Percentiles rank a stretch among this genome's conserved stretches.
Conservation (phyloP, 1,284 basidiomycete species). For the Fomitopsis palustris region DNA sequence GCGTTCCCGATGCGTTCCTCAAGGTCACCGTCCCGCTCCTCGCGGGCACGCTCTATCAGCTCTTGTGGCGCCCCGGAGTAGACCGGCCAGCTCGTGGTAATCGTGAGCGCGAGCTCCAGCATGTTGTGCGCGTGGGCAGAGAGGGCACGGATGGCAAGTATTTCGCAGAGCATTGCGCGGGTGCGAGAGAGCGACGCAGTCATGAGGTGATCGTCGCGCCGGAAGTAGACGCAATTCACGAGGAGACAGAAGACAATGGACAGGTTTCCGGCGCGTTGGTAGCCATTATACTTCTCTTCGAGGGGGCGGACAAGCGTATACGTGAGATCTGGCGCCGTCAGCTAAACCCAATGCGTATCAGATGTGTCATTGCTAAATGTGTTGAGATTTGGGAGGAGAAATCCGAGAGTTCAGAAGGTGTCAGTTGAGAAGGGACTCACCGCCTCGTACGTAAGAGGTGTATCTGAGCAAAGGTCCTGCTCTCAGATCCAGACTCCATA, state of each 20-base stretch:
- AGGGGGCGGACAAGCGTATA: slow-evolving; percentile 81
- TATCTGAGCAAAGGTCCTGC: slow-evolving; percentile 44
- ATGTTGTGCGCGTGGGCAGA: slow-evolving; percentile 75
- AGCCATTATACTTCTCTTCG: slow-evolving; percentile 64
- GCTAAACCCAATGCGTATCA: slow-evolving; percentile 35
- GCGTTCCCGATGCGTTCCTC: slow-evolving; percentile 85
- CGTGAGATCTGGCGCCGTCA: slow-evolving; percentile 79
- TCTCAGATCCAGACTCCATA: not conserved
- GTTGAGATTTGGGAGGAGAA: not conserved
- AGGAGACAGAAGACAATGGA: slow-evolving; percentile 86
- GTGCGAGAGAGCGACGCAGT: slow-evolving; percentile 69
- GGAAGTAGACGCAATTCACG: slow-evolving; percentile 85
- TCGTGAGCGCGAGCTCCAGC: slow-evolving; percentile 73
- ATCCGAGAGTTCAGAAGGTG: not conserved
- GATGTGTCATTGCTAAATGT: not conserved
- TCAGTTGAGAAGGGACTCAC: slow-evolving; percentile 31
- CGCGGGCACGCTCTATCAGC: slow-evolving; percentile 58
- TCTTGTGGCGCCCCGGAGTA: slow-evolving; percentile 78
- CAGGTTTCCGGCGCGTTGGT: slow-evolving; percentile 65
- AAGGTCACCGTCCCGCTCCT: slow-evolving; percentile 71
- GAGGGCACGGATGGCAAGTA: slow-evolving; percentile 81
- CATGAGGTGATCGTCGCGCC: slow-evolving; percentile 66
- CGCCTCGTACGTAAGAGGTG: slow-evolving; percentile 73
- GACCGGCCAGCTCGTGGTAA: slow-evolving; percentile 87
- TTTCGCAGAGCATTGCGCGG: slow-evolving; percentile 83